Base-by-base conservation (phyloP, 192 early-diverging fungal species). In the Funneliformis mosseae region DNA sequence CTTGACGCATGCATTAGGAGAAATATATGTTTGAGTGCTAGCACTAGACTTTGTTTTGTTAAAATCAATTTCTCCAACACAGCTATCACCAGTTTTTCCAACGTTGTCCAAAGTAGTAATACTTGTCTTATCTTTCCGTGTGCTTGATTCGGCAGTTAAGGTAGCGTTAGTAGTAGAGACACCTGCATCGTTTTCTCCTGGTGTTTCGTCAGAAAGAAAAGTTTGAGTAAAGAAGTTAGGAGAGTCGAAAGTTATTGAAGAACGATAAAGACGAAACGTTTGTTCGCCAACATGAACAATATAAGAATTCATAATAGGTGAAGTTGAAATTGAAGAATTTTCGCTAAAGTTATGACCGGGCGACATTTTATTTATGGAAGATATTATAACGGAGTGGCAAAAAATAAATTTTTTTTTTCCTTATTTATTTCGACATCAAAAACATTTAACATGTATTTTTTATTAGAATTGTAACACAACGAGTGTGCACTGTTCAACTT, bases 211-310 rank as follows among this genome's bases (percentile, higher is more conserved):
- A 45, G 61, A 8, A 25, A 77, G 62, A 77, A 77, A 77, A 27
- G 60, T 64, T 6, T 77, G 38, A 64, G 76, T 64, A 66, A 77
- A 77, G 45, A 77, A 63, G 41, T 77, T 77, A 12, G 76, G 76
- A 45, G 76, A 77, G 59, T 77, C 76, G 66, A 39, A 77, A 42
- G 62, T 77, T 45, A 77, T 33, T 45, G 76, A 77, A 25, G 76
- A 77, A 7, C 76, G 76, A 63, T 64, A 77, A 42, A 77, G 18
- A 38, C 76, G 33, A 66, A 77, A 77, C 11, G 62, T 77, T 66
- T 77, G 76, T 61, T 77, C 76, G 16, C 76, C 76, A 11, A 77
- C 76, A 25, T 77, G 41, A 7, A 77, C 76, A 43, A 66, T 77
- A 64, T 77, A 77, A 12, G 76, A 77, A 66, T 77, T 77, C 60